A percentile compares a stretch with the other conserved stretches of the same genome.
Conservation (phyloP, 176 grass and related monocot genomes). For the Hordeum marinum region DNA sequence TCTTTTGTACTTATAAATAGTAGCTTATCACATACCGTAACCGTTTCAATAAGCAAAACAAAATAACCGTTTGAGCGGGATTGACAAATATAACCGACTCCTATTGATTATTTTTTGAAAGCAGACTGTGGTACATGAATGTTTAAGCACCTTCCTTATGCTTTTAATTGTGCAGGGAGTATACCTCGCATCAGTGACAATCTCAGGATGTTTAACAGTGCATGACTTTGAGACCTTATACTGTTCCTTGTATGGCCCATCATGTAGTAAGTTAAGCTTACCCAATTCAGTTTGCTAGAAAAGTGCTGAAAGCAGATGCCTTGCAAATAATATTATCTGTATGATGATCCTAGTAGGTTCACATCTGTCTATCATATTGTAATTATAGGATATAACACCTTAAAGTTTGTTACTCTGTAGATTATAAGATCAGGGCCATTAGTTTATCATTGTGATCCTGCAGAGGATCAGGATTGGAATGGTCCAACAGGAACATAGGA, state of each 20-base stretch:
- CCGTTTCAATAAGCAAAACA: not conserved
- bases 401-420: not conserved
- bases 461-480: not conserved
- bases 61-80: not conserved
- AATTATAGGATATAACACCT: not conserved
- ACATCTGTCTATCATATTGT: not conserved
- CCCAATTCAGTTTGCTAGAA: not conserved
- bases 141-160: constrained; percentile 28
- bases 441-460: not conserved
- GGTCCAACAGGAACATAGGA: not conserved
- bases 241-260: constrained; percentile 54
- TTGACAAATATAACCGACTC: not conserved
- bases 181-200: constrained; percentile 89
- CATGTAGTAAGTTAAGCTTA: constrained; percentile 49
- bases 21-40: not conserved
- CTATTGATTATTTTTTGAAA: not conserved
- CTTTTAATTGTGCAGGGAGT: constrained; percentile 60
- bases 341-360: not conserved
- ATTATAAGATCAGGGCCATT: not conserved
- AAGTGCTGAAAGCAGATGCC: not conserved
- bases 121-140: not conserved
- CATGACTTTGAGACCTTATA: constrained; percentile 94
- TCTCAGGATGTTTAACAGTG: constrained; percentile 86
- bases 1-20: not conserved
- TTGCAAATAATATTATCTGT: not conserved